Evolutionary conservation across 148 eudicot genomes (phyloP).

Genomic region (Amaranthus palmeri): DNA sequence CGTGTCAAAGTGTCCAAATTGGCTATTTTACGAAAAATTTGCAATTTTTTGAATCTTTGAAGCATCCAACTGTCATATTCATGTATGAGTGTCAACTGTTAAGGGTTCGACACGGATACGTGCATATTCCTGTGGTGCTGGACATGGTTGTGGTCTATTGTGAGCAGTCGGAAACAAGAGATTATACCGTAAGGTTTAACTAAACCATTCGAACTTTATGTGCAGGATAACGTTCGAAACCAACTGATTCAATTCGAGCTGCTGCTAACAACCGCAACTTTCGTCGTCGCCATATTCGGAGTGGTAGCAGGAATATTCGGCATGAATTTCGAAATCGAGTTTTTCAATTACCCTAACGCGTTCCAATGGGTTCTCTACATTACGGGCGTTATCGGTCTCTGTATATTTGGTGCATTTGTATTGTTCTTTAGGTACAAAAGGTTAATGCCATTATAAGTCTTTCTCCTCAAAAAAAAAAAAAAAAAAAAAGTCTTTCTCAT

Average conservation of each 20-base stretch:
- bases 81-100: too few species aligned
- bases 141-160: too few species aligned
- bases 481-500: conserved; percentile 27
- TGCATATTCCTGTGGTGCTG: too few species aligned
- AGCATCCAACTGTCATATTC: too few species aligned
- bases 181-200: not conserved
- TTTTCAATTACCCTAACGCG: conserved; percentile 59
- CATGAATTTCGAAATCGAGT: conserved; percentile 74
- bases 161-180: not conserved
- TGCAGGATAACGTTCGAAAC: conserved; percentile 96
- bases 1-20: too few species aligned
- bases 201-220: not conserved
- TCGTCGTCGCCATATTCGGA: conserved; percentile 91
- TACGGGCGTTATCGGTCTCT: conserved; percentile 58
- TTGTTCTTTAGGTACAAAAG: conserved; percentile 84
- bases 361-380: conserved; percentile 79
- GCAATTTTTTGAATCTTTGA: too few species aligned
- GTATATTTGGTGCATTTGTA: conserved; percentile 66
- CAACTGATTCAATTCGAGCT: conserved; percentile 96
- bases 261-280: conserved; percentile 86
- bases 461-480: too few species aligned
- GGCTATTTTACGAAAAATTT: too few species aligned
- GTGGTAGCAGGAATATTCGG: conserved; percentile 95
- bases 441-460: conserved; percentile 74
- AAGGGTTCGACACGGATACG: too few species aligned